phyloP scores from a whole-genome alignment of 1,284 basidiomycete species.

The Puccinia hordei region DNA sequence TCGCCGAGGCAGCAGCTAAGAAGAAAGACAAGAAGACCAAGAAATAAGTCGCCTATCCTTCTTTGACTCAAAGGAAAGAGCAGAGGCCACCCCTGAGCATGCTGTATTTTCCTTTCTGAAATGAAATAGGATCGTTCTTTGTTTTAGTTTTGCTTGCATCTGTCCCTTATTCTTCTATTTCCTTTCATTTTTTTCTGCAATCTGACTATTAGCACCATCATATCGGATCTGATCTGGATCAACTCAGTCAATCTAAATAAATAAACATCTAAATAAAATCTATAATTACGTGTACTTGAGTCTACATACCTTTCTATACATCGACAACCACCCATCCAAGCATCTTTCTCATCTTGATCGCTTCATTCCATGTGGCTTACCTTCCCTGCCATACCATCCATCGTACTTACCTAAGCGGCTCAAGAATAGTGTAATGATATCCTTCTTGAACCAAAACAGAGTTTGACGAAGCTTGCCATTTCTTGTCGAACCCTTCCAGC shows the following conservation, averaged over 20 bases:
- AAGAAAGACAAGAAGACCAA: conserved; percentile 54
- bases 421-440: background rate
- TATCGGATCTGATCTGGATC: background rate
- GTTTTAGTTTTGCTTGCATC: background rate
- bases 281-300: no score
- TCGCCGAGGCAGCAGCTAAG: conserved; percentile 61
- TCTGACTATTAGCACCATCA: background rate
- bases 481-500: background rate
- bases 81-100: no score
- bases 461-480: background rate
- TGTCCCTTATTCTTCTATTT: background rate
- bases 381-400: background rate
- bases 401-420: background rate
- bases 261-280: no score
- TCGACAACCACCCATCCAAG: no score
- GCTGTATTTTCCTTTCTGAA: no score
- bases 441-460: background rate
- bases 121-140: conserved; percentile 3
- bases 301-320: no score
- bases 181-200: background rate
- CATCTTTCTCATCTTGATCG: no score
- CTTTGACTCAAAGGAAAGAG: background rate
- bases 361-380: background rate
- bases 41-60: background rate
- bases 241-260: background rate